Evolutionary conservation across 1,139 yeast genomes (phyloP), one percentile per base, ranked within the genome.

Genomic region (Yamadazyma jaroonii): DNA sequence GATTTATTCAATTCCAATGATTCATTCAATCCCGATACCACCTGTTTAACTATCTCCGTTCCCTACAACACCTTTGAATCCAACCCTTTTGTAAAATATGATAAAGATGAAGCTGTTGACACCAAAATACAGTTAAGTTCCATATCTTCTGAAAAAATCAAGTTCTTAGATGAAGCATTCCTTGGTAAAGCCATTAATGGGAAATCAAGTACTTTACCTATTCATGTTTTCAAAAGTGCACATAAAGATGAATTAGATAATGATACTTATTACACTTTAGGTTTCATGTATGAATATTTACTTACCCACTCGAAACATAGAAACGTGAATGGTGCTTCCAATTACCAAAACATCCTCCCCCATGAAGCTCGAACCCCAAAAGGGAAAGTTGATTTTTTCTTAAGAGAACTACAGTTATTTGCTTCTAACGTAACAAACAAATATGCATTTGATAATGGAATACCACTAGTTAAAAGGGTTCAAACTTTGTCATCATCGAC

Each of bases 31-130:
- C 15, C 25, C 6, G 27, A 31, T 21, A 32, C 35, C 6, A 60
- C 68, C 0, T 68, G 74, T 41, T 46, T 71, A 50, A 67, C 75
- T 0, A 33, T 68, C 4, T 57, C 71, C 0, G 64, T 65, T 40
- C 54, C 53, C 5, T 68, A 54, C 43, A 60, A 59, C 36, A 56
- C 69, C 1, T 59, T 54, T 40, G 67, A 65, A 11, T 42, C 59
- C 6, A 59, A 67, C 32, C 70, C 72, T 1, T 65, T 69, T 40
- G 39, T 46, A 3, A 24, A 31, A 22, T 22, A 21, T 3, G 34
- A 24, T 12, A 15, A 13, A 3, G 48, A 57, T n/a, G 34, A 62
- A 2, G 44, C 42, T 1, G 56, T 49, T 1, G 57, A 60, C 26
- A 51, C 64, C 6, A 33, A 37, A 0, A 42, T 67, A 9, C 48